phyloP scores from a whole-genome alignment of 1,284 basidiomycete species.

The Kwoniella shivajii region DNA sequence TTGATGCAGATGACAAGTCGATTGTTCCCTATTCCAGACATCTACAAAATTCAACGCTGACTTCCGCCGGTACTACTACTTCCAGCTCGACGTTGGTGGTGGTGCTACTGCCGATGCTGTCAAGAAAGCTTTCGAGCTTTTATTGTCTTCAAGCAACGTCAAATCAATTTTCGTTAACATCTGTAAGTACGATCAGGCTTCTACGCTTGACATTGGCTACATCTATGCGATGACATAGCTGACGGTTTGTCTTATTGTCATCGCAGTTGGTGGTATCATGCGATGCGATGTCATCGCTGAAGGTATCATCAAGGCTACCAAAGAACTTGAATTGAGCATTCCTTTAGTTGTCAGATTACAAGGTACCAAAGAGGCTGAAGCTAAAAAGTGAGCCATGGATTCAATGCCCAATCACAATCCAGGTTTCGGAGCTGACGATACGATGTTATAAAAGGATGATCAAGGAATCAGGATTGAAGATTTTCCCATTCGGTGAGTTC shows the following conservation, averaged over 20 bases:
- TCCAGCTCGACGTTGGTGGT: constrained; percentile 87
- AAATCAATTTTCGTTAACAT: constrained; percentile 99
- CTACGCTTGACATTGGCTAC: not conserved
- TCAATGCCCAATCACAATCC: not conserved
- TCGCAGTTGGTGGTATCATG: constrained; percentile 76
- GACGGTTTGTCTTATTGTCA: not conserved
- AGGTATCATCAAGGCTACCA: constrained; percentile 97
- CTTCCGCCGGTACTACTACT: too few relatives aligned
- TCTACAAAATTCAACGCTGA: too few relatives aligned
- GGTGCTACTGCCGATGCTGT: constrained; percentile 98
- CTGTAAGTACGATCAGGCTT: constrained; percentile 51
- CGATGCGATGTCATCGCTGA: constrained; percentile 95
- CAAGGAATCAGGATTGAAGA: constrained; percentile 86
- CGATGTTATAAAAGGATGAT: constrained; percentile 68
- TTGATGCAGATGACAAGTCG: not conserved
- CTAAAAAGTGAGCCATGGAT: constrained; percentile 72
- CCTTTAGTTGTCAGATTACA: constrained; percentile 93
- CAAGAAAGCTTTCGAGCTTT: constrained; percentile 98
- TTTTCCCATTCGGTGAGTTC: constrained; percentile 81
- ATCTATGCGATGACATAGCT: not conserved
- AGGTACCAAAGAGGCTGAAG: constrained; percentile 94
- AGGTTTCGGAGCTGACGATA: not conserved
- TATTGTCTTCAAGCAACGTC: constrained; percentile 86
- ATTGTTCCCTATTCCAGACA: not conserved
- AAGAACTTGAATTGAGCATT: constrained; percentile 81